Evolutionary conservation across 805 yeast species (phyloP), one percentile per base, ranked within the genome.

Genomic region (Alloascoidea hylecoeti): DNA sequence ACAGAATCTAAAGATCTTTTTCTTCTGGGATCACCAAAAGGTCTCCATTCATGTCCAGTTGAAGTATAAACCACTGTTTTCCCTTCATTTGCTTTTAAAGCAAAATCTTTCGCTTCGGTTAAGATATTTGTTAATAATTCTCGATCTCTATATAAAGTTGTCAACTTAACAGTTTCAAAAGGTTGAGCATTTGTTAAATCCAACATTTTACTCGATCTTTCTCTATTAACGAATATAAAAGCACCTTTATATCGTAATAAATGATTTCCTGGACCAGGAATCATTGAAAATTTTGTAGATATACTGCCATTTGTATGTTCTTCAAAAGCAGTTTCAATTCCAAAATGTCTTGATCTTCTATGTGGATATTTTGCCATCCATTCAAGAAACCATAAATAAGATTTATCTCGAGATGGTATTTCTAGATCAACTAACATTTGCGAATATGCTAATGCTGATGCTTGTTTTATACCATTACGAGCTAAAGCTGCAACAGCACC

Each of bases 21-120:
- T 49, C 77, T 78, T 44, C 96, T 69, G 1, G 98, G 97, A 53
- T 78, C 88, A 2, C 98, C 98, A 63, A 92, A 92, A 3, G 95
- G 95, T 50, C 97, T 68, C 98, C 98, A 92, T 52, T 92, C 98
- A 18, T 95, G 95, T 1, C 97, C 98, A 84, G 92, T 89, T 6
- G 95, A 81, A 3, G 96, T 84, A 56, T 72, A 92, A 3, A 92
- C 61, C 4, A 92, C 97, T 0, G 97, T 92, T 52, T 86, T 89
- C 4, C 98, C 97, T 52, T 85, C 94, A 42, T 81, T 78, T 18
- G 78, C 68, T 48, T 73, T 74, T 52, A 86, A 65, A 0, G 97
- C 97, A 61, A 84, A 58, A 30, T 64, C 58, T 49, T 88, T 84
- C 2, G 97, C 97, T 49, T 92, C 97, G 14, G 66, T 68, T 39